Percentiles rank a stretch among this genome's conserved stretches.
These are phyloP conservation scores for Aureobasidium vineae DNA, from an alignment of 2,329 filamentous ascomycete genomes.

Conservation along the genomic window DNA sequence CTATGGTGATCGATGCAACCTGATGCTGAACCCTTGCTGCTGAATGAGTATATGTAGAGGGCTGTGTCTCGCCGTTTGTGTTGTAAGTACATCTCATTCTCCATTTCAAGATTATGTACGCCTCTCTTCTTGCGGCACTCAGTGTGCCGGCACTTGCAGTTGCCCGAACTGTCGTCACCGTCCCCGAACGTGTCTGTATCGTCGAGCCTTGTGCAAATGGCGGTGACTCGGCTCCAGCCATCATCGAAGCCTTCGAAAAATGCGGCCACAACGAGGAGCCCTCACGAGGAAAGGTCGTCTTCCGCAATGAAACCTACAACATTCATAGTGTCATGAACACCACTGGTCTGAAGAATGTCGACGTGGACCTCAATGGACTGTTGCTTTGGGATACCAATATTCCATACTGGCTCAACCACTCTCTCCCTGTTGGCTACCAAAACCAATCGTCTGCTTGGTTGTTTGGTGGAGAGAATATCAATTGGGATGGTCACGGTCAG, in stretches of 20 bases:
- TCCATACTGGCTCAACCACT: conserved; percentile 54
- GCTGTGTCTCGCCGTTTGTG: conserved; percentile 1
- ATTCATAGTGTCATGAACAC: conserved; percentile 53
- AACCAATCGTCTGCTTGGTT: conserved; percentile 57
- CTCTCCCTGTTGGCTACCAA: conserved; percentile 54
- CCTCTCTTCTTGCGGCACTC: conserved; percentile 16
- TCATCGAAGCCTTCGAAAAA: conserved; percentile 50
- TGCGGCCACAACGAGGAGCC: conserved; percentile 47
- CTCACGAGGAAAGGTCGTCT: conserved; percentile 50
- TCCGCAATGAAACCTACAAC: conserved; percentile 51
- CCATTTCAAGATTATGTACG: neutral
- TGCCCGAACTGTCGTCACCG: conserved; percentile 4
- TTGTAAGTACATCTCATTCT: neutral
- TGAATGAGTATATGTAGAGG: conserved; percentile 1
- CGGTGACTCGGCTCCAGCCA: conserved; percentile 45
- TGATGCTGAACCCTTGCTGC: neutral
- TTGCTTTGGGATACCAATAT: conserved; percentile 48
- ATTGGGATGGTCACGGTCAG: conserved; percentile 50
- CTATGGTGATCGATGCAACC: conserved; percentile 7
- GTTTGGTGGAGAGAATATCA: conserved; percentile 55
- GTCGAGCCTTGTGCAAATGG: conserved; percentile 25
- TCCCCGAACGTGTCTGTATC: conserved; percentile 24
- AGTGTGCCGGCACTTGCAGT: conserved; percentile 9
- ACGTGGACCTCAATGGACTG: conserved; percentile 51
- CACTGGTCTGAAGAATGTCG: conserved; percentile 47